Evolutionary conservation across 352 stramenopile species (phyloP).

Genomic region (Phytopythium vexans): DNA sequence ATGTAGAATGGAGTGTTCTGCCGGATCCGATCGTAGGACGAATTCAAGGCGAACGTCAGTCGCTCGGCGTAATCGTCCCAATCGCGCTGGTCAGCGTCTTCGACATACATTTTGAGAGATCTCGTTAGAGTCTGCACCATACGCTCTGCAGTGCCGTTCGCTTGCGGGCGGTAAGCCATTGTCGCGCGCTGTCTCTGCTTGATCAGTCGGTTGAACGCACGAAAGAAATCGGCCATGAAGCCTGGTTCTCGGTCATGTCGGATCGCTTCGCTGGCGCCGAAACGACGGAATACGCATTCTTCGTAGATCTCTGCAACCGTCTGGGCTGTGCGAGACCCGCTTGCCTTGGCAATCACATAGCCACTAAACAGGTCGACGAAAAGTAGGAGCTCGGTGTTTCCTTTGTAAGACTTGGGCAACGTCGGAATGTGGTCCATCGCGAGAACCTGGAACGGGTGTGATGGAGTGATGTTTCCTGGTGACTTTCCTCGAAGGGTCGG

Average conservation of each 20-base stretch:
- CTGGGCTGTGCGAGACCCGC: conserved; percentile 9
- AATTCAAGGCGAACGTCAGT: conserved; percentile 20
- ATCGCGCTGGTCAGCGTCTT: conserved; percentile 12
- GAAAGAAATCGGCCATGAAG: conserved; percentile 24
- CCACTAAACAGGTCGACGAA: conserved; percentile 17
- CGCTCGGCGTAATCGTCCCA: conserved; percentile 26
- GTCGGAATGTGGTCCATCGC: conserved; percentile 28
- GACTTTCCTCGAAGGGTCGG: conserved; percentile 7
- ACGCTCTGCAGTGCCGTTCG: conserved; percentile 12
- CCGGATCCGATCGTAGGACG: conserved; percentile 5
- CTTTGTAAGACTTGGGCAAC: conserved; percentile 14
- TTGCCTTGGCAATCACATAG: conserved; percentile 16
- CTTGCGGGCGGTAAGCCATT: conserved; percentile 15
- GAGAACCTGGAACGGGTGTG: conserved; percentile 19
- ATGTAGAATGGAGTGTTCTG: conserved; percentile 5
- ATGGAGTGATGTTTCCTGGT: conserved; percentile 13
- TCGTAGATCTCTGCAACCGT: conserved; percentile 21
- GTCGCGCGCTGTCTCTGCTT: conserved; percentile 10
- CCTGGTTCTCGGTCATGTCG: conserved; percentile 18
- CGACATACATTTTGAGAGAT: conserved; percentile 14
- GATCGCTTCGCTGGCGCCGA: conserved; percentile 15
- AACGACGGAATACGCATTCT: conserved; percentile 13
- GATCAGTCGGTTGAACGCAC: conserved; percentile 12
- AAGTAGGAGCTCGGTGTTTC: conserved; percentile 27
- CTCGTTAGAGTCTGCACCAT: conserved; percentile 22